Percentiles rank a stretch among this genome's conserved stretches.
Conservation (phyloP, 176 grass and related monocot genomes). For the Oryza australiensis region DNA sequence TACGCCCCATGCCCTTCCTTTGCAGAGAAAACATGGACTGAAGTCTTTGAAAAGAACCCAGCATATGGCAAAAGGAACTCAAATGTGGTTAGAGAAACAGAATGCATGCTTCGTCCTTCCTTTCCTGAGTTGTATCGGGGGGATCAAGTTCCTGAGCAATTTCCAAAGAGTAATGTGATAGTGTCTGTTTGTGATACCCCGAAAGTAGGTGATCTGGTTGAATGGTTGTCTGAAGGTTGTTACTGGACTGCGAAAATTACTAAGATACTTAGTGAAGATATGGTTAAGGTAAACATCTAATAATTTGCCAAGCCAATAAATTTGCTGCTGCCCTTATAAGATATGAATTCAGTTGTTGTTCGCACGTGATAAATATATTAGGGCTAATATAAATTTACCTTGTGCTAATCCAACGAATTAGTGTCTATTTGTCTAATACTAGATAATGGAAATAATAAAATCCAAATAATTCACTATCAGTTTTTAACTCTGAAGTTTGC, state of each 20-base stretch:
- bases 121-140: constrained; percentile 55
- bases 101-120: constrained; percentile 65
- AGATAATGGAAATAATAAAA: background rate
- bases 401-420: background rate
- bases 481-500: background rate
- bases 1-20: constrained; percentile 4
- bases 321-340: background rate
- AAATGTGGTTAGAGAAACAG: background rate
- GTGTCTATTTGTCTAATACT: background rate
- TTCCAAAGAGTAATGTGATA: constrained; percentile 34
- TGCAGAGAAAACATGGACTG: constrained; percentile 49
- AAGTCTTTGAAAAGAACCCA: constrained; percentile 43
- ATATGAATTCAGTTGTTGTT: background rate
- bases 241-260: constrained; percentile 60
- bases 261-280: constrained; percentile 39
- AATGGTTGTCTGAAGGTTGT: constrained; percentile 50
- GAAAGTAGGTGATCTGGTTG: constrained; percentile 65
- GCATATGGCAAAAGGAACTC: constrained; percentile 2
- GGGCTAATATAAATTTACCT: background rate
- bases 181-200: constrained; percentile 41
- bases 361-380: background rate
- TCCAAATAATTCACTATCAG: background rate
- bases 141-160: constrained; percentile 34
- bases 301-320: constrained; percentile 2
- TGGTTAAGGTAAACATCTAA: constrained; percentile 39